Evolutionary conservation across 2,329 filamentous ascomycete species (phyloP), one percentile per base, ranked within the genome.

Genomic region (Chrysosphaeria jannelii): DNA sequence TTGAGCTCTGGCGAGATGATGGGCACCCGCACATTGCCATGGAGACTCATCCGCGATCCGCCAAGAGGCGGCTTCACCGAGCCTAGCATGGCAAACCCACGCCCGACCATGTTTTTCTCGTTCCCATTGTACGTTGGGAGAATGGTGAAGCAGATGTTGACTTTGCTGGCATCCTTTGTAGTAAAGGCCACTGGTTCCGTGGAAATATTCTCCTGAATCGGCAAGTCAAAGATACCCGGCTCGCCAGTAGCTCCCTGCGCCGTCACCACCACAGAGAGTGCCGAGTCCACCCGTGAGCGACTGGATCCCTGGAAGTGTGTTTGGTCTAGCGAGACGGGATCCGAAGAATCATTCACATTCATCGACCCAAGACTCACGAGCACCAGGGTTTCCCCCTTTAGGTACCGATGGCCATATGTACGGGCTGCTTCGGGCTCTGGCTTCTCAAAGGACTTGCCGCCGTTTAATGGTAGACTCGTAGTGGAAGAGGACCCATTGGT

Each of bases 151-250:
- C 88, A 51, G 7, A 97, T 50, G 40, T 81, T 88, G 28, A 91
- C 79, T 36, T 76, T 75, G 14, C 58, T 54, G 1, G 66, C 53
- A 37, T 93, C 75, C 2, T 45, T 54, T 0, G 81, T 68, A 27
- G 66, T 75, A 44, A 97, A 97, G 0, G 76, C 66, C 21, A 97
- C 75, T 0, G 85, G 85, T 35, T 91, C 81, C 0, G 85, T 93
- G 17, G 71, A 69, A 33, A 91, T 75, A 33, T 81, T 88, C 25
- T 91, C 81, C 33, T 91, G 76, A 1, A 91, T 70, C 0, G 85
- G 85, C 7, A 97, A 52, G 41, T 97, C 85, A 33, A 93, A 71
- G 13, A 81, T 68, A 2, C 71, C 78, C 1, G 78, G 65, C 36
- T 93, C 81, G 7, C 85, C 85, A 22, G 61, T 57, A 0, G 81